Evolutionary conservation across 1,284 basidiomycete genomes (phyloP), one percentile per base, ranked within the genome.

Genomic region (Papiliotrema flavescens): DNA sequence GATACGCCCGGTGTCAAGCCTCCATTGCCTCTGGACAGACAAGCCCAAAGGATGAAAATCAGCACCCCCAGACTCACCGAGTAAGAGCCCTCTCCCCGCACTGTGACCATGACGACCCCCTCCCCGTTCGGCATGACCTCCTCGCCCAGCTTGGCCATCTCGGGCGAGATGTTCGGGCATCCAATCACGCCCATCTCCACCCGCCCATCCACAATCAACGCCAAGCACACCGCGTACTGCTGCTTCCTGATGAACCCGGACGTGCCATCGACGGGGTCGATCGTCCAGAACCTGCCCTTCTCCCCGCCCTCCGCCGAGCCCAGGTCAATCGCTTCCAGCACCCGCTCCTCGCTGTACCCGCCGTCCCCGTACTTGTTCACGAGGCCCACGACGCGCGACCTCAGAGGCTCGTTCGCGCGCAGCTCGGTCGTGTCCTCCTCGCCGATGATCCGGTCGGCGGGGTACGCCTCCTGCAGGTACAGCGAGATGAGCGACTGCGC

Each of bases 181-280:
- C 94, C 95, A 69, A 98, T 91, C 20, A 96, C 86, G 20, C 93
- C 94, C 14, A 97, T 80, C 67, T 90, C 81, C 40, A 95, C 90
- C 55, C 85, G 74, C 0, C 89, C 84, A 64, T 98, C 85, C 53
- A 92, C 82, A 65, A 98, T 84, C 56, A 98, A 82, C 0, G 92
- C 89, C 28, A 99, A 81, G 76, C 95, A 98, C 26, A 98, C 91
- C 5, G 95, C 95, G 70, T 95, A 99, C 76, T 99, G 96, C 53
- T 90, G 94, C 13, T 93, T 92, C 22, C 95, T 85, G 42, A 98
- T 82, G 80, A 98, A 99, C 2, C 95, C 67, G 4, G 69, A 69
- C 5, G 71, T 78, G 8, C 69, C 69, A 62, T 74, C 69, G 51
- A 76, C 69, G 51, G 56, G 35, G 28, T 34, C 93, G 80, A 75